These are phyloP conservation scores for Ascoidea tarda DNA, from an alignment of 805 yeast species.

Conservation along the genomic window DNA sequence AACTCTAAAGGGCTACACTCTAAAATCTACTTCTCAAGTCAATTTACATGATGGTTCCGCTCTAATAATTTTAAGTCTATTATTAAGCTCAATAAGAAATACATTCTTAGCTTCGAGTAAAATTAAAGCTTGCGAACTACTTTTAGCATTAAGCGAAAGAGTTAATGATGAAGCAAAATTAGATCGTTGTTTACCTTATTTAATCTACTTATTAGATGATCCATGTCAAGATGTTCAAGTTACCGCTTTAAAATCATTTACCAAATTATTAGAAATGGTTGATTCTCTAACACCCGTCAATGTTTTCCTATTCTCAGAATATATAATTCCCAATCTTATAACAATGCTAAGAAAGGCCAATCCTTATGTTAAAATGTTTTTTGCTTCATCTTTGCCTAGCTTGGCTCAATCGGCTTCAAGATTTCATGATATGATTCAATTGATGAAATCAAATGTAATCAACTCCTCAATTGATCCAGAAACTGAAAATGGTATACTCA, in stretches of 20 bases:
- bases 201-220: constrained; percentile 63
- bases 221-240: constrained; percentile 49
- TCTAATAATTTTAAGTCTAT: constrained; percentile 39
- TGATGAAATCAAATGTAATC: constrained; percentile 25
- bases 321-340: constrained; percentile 57
- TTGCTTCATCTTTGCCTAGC: constrained; percentile 63
- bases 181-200: constrained; percentile 74
- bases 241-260: constrained; percentile 45
- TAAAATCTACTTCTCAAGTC: constrained; percentile 21
- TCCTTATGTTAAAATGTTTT: constrained; percentile 40
- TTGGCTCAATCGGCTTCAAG: constrained; percentile 51
- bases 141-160: constrained; percentile 62
- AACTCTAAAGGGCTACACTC: constrained; percentile 31
- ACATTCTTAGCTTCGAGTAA: constrained; percentile 46
- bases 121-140: constrained; percentile 59
- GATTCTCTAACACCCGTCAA: constrained; percentile 61
- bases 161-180: constrained; percentile 73
- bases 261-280: constrained; percentile 55
- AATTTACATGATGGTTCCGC: constrained; percentile 29
- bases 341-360: constrained; percentile 25
- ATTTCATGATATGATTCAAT: constrained; percentile 47
- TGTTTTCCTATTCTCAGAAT: constrained; percentile 66
- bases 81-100: constrained; percentile 47
- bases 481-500: constrained; percentile 24
- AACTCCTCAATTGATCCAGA: constrained; percentile 28